Percentiles rank a stretch among this genome's conserved stretches.
These are phyloP conservation scores for Penicillium corylophilum DNA, from an alignment of 2,329 filamentous ascomycete species.

Conservation along the genomic window DNA sequence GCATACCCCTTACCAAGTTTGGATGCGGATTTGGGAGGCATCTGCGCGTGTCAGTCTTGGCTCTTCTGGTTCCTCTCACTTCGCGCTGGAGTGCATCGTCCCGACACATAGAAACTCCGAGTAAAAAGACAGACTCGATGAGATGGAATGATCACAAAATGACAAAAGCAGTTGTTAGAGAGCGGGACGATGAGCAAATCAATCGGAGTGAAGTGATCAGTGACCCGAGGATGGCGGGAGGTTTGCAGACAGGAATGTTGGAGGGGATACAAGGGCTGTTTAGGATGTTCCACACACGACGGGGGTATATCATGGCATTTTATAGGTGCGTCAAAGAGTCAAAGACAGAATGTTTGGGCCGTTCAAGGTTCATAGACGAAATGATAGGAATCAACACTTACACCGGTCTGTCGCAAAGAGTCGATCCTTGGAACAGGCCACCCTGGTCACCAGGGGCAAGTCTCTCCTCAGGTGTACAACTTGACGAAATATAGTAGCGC, in stretches of 20 bases:
- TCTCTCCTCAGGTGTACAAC: background rate
- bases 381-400: conserved; percentile 2
- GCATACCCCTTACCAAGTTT: conserved; percentile 13
- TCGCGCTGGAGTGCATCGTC: background rate
- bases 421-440: background rate
- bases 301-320: background rate
- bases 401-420: background rate
- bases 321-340: background rate
- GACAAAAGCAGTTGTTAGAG: background rate
- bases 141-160: background rate
- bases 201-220: background rate
- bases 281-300: background rate
- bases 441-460: background rate
- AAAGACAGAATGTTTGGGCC: background rate
- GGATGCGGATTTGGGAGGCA: conserved; percentile 28
- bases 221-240: background rate
- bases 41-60: conserved; percentile 7
- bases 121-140: background rate
- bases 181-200: background rate
- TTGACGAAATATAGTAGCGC: background rate
- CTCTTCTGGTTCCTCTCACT: background rate
- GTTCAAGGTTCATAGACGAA: background rate
- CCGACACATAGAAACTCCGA: background rate
- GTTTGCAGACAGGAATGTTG: background rate
- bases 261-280: background rate